Conservation (phyloP, 305 asterid genomes). For the Ilex paraguariensis region DNA sequence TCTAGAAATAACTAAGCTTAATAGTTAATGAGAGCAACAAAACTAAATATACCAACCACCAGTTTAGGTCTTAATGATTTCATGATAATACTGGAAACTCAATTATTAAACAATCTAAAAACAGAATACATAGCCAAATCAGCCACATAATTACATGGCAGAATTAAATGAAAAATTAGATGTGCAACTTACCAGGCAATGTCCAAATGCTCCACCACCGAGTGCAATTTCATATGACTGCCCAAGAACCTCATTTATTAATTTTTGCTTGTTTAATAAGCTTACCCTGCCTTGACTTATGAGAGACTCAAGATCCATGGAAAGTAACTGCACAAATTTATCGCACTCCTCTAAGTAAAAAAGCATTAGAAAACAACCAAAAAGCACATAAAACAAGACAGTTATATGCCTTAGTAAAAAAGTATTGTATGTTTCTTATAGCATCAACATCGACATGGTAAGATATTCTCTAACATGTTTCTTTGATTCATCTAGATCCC, state of each 20-base stretch:
- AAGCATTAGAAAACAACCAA: slow-evolving; percentile 8
- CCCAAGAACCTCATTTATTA: slow-evolving; percentile 52
- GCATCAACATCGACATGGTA: no score
- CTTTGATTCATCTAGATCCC: no score
- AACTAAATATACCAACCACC: no score
- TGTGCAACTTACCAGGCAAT: slow-evolving; percentile 57
- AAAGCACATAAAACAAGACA: not conserved
- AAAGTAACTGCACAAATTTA: slow-evolving; percentile 51
- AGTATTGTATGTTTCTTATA: no score
- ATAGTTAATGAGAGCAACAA: no score
- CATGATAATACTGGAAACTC: not conserved
- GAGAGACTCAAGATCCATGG: slow-evolving; percentile 55
- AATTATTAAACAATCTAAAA: not conserved
- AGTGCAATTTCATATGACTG: slow-evolving; percentile 67
- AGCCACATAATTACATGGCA: not conserved
- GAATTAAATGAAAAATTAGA: not conserved
- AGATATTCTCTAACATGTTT: no score
- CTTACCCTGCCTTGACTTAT: slow-evolving; percentile 62
- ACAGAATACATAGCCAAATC: not conserved
- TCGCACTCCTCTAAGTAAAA: slow-evolving; percentile 14
- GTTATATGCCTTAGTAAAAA: no score
- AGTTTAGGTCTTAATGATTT: not conserved
- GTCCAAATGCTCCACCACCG: slow-evolving; percentile 69
- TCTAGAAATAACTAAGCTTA: no score
- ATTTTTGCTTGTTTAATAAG: slow-evolving; percentile 57